Percentiles rank a stretch among this genome's conserved stretches.
Conservation (phyloP, 495 filamentous ascomycete genomes). For the Aspergillus bridgeri region DNA sequence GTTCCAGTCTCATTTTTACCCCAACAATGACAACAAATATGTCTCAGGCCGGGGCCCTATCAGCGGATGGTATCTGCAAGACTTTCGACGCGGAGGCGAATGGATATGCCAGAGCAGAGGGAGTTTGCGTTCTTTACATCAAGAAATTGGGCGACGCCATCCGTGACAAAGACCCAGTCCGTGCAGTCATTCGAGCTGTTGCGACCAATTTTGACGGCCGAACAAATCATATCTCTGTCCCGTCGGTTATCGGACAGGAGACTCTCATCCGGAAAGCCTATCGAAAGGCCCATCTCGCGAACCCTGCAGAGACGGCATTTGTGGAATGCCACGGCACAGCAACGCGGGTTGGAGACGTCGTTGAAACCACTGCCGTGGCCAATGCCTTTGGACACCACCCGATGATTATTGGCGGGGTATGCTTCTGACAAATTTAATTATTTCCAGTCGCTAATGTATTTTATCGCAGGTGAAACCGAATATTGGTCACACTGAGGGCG, state of each 20-base stretch:
- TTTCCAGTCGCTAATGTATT: background rate
- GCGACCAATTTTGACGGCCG: slow-evolving; percentile 38
- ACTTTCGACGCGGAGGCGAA: slow-evolving; percentile 60
- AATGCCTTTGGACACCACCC: slow-evolving; percentile 37
- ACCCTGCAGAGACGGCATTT: slow-evolving; percentile 17
- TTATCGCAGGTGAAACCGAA: slow-evolving; percentile 45
- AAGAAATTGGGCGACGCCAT: slow-evolving; percentile 36
- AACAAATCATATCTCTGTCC: slow-evolving; percentile 5
- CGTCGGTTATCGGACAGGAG: slow-evolving; percentile 11
- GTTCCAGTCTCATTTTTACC: slow-evolving; percentile 38
- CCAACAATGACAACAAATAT: slow-evolving; percentile 29
- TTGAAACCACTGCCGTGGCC: slow-evolving; percentile 41
- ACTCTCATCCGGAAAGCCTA: slow-evolving; percentile 27
- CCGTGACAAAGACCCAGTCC: slow-evolving; percentile 31
- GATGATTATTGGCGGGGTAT: slow-evolving; percentile 19
- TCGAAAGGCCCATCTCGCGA: slow-evolving; percentile 18
- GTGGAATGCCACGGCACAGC: slow-evolving; percentile 43
- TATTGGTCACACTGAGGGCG: slow-evolving; percentile 51
- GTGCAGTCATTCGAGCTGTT: slow-evolving; percentile 40
- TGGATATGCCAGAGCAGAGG: slow-evolving; percentile 65
- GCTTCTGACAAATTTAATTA: background rate
- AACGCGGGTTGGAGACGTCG: slow-evolving; percentile 33
- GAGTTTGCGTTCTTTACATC: slow-evolving; percentile 33
- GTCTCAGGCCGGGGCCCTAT: slow-evolving; percentile 27
- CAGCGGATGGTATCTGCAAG: slow-evolving; percentile 38